Base-by-base conservation (phyloP, 2,329 filamentous ascomycete species). In the Pleomassaria siparia region DNA sequence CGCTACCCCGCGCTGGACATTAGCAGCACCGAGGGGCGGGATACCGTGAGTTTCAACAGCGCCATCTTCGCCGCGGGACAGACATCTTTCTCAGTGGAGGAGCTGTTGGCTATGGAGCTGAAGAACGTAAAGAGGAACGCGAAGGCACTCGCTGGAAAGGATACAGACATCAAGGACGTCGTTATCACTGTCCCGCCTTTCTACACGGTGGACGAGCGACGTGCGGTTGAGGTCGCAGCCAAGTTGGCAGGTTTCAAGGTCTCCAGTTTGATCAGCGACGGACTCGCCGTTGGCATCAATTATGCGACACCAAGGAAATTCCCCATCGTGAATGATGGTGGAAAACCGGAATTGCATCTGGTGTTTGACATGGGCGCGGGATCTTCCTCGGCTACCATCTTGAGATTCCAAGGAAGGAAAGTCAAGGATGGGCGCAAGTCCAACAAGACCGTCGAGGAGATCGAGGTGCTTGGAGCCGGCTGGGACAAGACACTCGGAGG, bases 281-380 rank as follows among this genome's bases (percentile, higher is more conserved):
- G 91, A 13, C 74, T 96, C 52, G 91, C 94, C 25, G 92, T 99
- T 48, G 94, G 91, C 21, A 75, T 99, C 58, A 95, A 99, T 74
- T 99, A 97, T 71, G 94, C 94, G 35, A 96, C 91, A 22, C 88
- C 83, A 63, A 84, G 94, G 62, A 90, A 88, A 13, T 99, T 97
- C 72, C 90, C 91, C 29, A 79, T 92, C 50, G 78, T 94, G 50
- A 88, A 83, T 46, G 86, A 94, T 44, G 90, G 89, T 45, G 87
- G 82, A 55, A 91, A 91, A 75, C 87, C 94, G 0, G 94, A 99
- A 72, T 83, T 91, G 61, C 90, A 99, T 74, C 75, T 99, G 69
- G 84, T 99, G 24, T 99, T 94, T 66, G 94, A 99, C 68, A 97
- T 99, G 91, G 94, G 94, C 58, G 91, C 94, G 58, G 94, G 94